Conservation (phyloP, 768 basidiomycete genomes). For the Nidula microcarpa region DNA sequence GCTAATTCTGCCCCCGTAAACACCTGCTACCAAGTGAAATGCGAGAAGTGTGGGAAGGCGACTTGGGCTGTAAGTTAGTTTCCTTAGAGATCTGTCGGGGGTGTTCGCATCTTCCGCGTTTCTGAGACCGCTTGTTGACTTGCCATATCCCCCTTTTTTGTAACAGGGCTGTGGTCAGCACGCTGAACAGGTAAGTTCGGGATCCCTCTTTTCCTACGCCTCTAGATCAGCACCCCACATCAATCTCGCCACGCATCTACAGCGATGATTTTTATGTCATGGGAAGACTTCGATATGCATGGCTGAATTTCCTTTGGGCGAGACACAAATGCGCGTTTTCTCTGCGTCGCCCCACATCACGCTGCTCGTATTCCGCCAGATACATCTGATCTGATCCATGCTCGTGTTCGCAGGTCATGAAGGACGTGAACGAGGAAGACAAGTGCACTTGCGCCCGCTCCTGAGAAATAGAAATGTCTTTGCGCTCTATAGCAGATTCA, state of each 20-base stretch:
- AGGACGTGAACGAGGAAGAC: slow-evolving; percentile 41
- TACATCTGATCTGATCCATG: slow-evolving; percentile 3
- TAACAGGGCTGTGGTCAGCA: slow-evolving; percentile 70
- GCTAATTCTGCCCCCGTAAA: slow-evolving; percentile 36
- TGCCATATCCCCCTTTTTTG: slow-evolving; percentile 7
- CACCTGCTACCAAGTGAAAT: slow-evolving; percentile 54
- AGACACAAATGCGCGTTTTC: too few relatives aligned
- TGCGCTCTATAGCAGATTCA: background rate
- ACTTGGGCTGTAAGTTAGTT: slow-evolving; percentile 60
- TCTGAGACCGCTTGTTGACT: background rate
- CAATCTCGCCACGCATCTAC: slow-evolving; percentile 1
- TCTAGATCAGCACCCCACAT: slow-evolving; percentile 5
- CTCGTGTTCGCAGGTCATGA: slow-evolving; percentile 37
- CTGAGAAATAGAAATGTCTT: slow-evolving; percentile 3
- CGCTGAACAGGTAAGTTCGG: slow-evolving; percentile 52
- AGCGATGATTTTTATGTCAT: slow-evolving; percentile 4
- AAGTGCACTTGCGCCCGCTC: slow-evolving; percentile 36
- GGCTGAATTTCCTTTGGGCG: background rate
- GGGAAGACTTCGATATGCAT: background rate
- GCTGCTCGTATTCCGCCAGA: slow-evolving; percentile 8
- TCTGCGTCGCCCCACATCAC: too few relatives aligned
- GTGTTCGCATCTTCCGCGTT: background rate
- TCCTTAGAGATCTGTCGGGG: slow-evolving; percentile 10
- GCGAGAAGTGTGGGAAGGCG: slow-evolving; percentile 60
- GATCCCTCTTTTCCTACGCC: slow-evolving; percentile 5